phyloP scores from a whole-genome alignment of 1,284 basidiomycete genomes.

The Ustilago curta region DNA sequence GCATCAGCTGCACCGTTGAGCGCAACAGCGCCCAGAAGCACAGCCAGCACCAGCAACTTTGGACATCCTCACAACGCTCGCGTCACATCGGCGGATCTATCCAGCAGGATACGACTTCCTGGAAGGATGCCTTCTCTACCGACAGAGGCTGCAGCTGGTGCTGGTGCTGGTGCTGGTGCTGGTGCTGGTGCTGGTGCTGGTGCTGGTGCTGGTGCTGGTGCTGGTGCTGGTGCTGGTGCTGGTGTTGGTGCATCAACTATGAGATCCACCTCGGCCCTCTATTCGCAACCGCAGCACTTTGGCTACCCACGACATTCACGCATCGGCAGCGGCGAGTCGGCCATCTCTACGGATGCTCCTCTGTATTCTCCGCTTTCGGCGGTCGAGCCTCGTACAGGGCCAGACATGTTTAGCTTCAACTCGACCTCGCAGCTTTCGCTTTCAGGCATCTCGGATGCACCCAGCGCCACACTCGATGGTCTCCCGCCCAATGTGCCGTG shows the following conservation, averaged over 20 bases:
- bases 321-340: conserved; percentile 43
- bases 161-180: conserved; percentile 7
- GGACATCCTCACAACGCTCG: conserved; percentile 19
- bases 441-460: conserved; percentile 48
- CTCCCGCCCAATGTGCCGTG: conserved; percentile 38
- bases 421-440: conserved; percentile 48
- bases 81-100: conserved; percentile 27
- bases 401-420: conserved; percentile 27
- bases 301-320: conserved; percentile 35
- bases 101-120: conserved; percentile 26
- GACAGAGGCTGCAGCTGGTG: conserved; percentile 11
- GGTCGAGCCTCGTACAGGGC: conserved; percentile 21
- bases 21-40: conserved; percentile 4
- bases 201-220: conserved; percentile 7
- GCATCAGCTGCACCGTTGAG: conserved; percentile 17
- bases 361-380: conserved; percentile 36
- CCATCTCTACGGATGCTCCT: conserved; percentile 18
- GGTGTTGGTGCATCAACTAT: conserved; percentile 11
- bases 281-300: conserved; percentile 16
- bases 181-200: conserved; percentile 7
- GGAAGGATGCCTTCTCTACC: conserved; percentile 37
- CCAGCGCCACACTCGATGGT: conserved; percentile 41
- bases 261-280: conserved; percentile 32
- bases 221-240: neutral
- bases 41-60: conserved; percentile 5